phyloP scores from a whole-genome alignment of 1,139 yeast genomes.

The Kazachstania sp. region DNA sequence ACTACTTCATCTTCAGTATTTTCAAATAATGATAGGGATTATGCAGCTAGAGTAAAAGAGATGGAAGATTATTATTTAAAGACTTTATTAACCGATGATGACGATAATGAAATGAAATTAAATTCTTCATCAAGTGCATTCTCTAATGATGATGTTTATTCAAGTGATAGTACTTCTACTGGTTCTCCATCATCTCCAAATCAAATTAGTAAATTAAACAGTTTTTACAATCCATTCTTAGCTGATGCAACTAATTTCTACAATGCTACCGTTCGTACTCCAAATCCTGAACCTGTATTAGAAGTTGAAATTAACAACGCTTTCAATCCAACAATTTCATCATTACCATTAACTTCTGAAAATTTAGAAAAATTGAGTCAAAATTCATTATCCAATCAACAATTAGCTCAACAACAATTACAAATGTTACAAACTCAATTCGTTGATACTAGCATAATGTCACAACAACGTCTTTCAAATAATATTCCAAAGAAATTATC shows the following conservation, averaged over 20 bases:
- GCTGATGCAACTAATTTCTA: not conserved
- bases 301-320: constrained; percentile 21
- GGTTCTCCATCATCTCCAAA: constrained; percentile 5
- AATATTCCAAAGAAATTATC: not conserved
- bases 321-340: constrained; percentile 11
- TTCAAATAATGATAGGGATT: constrained; percentile 19
- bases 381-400: not conserved
- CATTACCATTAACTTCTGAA: constrained; percentile 21
- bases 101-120: not conserved
- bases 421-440: not conserved
- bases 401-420: constrained; percentile 7
- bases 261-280: not conserved
- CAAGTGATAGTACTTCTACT: constrained; percentile 3
- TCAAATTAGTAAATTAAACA: not conserved
- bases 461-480: constrained; percentile 3
- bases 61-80: constrained; percentile 30
- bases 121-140: not conserved
- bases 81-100: constrained; percentile 25
- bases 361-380: constrained; percentile 14
- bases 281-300: not conserved
- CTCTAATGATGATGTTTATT: not conserved
- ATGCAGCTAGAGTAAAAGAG: constrained; percentile 23
- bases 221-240: constrained; percentile 1
- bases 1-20: constrained; percentile 20
- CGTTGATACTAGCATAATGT: not conserved